These are phyloP conservation scores for Fomitopsis schrenkii DNA, from an alignment of 1,284 basidiomycete species.

Conservation along the genomic window DNA sequence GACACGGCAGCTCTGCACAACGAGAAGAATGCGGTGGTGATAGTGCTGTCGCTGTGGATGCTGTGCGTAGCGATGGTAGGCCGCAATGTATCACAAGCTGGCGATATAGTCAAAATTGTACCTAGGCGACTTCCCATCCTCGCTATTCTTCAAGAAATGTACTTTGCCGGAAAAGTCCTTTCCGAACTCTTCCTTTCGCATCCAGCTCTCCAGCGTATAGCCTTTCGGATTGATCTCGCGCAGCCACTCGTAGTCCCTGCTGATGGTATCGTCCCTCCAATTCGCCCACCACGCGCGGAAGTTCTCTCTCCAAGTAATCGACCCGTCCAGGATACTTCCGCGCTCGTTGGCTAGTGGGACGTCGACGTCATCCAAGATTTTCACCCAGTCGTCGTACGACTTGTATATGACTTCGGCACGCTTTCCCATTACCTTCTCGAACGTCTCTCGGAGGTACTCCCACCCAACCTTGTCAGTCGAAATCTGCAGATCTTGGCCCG, in stretches of 20 bases:
- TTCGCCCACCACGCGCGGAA: slow-evolving; percentile 38
- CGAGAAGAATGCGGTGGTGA: too few species aligned
- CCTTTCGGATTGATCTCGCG: slow-evolving; percentile 31
- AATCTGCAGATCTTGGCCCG: slow-evolving; percentile 37
- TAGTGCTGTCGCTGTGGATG: too few species aligned
- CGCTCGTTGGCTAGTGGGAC: slow-evolving; percentile 30
- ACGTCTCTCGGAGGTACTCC: slow-evolving; percentile 38
- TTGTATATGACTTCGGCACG: slow-evolving; percentile 35
- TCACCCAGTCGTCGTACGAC: slow-evolving; percentile 38
- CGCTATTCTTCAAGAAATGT: slow-evolving; percentile 14
- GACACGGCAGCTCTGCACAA: too few species aligned
- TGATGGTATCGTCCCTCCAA: slow-evolving; percentile 39
- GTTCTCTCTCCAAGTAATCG: slow-evolving; percentile 35
- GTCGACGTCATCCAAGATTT: slow-evolving; percentile 29
- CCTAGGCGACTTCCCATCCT: slow-evolving; percentile 12
- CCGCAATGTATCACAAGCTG: background rate
- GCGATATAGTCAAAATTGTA: background rate
- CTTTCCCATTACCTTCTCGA: slow-evolving; percentile 41
- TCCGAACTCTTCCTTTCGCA: slow-evolving; percentile 20
- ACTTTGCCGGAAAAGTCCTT: slow-evolving; percentile 6
- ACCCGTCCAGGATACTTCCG: slow-evolving; percentile 18
- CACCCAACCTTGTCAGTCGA: slow-evolving; percentile 41
- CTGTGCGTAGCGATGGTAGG: too few species aligned
- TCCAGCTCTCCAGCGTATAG: slow-evolving; percentile 24
- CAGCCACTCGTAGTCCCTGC: slow-evolving; percentile 40